Base-by-base conservation (phyloP, 345 rosid genomes). In the Adansonia digitata region DNA sequence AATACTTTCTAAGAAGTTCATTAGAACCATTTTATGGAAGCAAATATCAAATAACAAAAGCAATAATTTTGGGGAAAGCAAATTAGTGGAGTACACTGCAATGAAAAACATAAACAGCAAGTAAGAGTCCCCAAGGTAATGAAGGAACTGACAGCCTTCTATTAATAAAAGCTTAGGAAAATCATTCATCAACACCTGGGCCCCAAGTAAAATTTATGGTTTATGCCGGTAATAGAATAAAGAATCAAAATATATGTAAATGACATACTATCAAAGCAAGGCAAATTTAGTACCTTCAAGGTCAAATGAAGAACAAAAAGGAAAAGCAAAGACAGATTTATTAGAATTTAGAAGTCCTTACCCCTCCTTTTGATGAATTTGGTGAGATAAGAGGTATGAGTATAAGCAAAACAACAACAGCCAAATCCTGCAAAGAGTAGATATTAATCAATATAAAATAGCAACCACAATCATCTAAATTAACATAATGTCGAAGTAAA, bases 341-440 rank as follows among this genome's bases (percentile, higher is more conserved):
- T 75, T 43, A 35, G 71, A 61, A 66, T 40, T 74, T 43, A 39
- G 72, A 74, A 75, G 73, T 68, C 63, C 69, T 88, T 91, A 95
- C 98, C 98, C 99, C 99, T 91, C 99, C 99, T 88, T 91, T 95
- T 43, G 98, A 91, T 72, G 99, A 95, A 86, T 88, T 95, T 75
- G 99, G 99, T 74, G 98, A 95, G 72, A 95, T 84, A 81, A 95
- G 99, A 80, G 99, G 98, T 82, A 95, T 95, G 78, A 95, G 96
- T 81, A 95, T 95, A 67, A 95, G 92, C 87, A 95, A 80, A 72
- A 92, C 99, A 77, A 92, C 97, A 73, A 92, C 99, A 75, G 99
- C 99, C 86, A 95, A 86, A 86, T 95, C 99, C 98, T 95, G 96
- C n/a, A 84, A 71, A 56, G 74, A 74, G 62, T 29, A 51, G 11